phyloP scores from a whole-genome alignment of 1,139 yeast species.

The Suhomyces choctaworum region DNA sequence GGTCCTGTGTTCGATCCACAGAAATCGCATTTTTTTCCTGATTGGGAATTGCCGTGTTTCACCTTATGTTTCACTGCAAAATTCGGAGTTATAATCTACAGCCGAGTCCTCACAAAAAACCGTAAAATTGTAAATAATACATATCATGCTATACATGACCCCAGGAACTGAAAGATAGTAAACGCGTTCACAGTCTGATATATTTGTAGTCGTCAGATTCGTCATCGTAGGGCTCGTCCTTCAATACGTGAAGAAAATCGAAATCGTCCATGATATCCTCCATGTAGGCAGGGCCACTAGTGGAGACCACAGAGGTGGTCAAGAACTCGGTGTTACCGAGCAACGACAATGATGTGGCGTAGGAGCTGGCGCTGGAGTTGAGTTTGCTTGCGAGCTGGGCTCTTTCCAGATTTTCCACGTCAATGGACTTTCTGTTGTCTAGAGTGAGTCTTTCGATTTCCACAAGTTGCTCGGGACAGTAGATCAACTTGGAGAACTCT shows the following conservation, averaged over 20 bases:
- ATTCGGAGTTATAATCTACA: neutral
- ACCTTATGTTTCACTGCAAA: neutral
- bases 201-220: neutral
- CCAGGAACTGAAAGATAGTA: slow-evolving; percentile 4
- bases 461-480: slow-evolving; percentile 13
- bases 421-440: slow-evolving; percentile 27
- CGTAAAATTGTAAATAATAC: slow-evolving; percentile 3
- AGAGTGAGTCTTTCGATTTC: slow-evolving; percentile 21
- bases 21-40: slow-evolving; percentile 19
- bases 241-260: slow-evolving; percentile 21
- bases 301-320: slow-evolving; percentile 13
- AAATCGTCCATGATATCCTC: slow-evolving; percentile 20
- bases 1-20: slow-evolving; percentile 62
- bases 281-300: slow-evolving; percentile 2
- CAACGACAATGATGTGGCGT: slow-evolving; percentile 14
- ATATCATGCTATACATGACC: neutral
- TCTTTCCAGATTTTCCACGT: slow-evolving; percentile 26
- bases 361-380: slow-evolving; percentile 6
- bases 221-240: slow-evolving; percentile 23
- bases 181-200: too few relatives aligned
- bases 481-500: slow-evolving; percentile 22
- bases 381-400: slow-evolving; percentile 10
- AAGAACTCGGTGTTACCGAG: slow-evolving; percentile 32
- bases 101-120: neutral
- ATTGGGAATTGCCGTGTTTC: neutral